phyloP scores from a whole-genome alignment of 2,329 filamentous ascomycete species.

The Nemania sp. region DNA sequence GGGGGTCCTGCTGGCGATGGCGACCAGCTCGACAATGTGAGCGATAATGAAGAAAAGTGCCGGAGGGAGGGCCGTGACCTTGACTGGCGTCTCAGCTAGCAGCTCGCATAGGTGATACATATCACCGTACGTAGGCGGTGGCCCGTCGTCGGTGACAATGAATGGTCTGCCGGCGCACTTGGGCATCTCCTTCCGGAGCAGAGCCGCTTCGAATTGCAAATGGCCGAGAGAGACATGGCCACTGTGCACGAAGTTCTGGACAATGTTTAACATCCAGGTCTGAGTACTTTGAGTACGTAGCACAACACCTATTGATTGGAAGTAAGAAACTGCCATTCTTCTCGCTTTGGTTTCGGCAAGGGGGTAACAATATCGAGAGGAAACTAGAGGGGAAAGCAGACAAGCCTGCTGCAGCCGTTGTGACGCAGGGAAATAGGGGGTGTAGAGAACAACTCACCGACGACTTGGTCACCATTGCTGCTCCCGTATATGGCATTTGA shows the following conservation, averaged over 20 bases:
- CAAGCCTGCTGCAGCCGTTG: neutral
- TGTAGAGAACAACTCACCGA: slow-evolving; percentile 35
- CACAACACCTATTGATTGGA: slow-evolving; percentile 17
- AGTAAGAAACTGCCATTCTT: neutral
- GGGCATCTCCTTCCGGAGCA: slow-evolving; percentile 46
- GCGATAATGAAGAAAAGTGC: slow-evolving; percentile 45
- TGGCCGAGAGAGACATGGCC: slow-evolving; percentile 60
- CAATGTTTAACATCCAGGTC: slow-evolving; percentile 50
- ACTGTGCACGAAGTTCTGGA: slow-evolving; percentile 56
- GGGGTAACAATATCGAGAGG: neutral
- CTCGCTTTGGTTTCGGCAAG: neutral
- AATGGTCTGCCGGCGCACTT: slow-evolving; percentile 52
- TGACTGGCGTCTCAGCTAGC: slow-evolving; percentile 41
- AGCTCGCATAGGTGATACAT: slow-evolving; percentile 44
- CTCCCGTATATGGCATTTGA: slow-evolving; percentile 47
- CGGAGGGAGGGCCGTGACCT: slow-evolving; percentile 42
- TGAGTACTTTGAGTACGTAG: slow-evolving; percentile 45
- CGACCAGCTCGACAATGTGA: slow-evolving; percentile 46
- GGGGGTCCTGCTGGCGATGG: slow-evolving; percentile 37
- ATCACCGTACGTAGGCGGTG: slow-evolving; percentile 48
- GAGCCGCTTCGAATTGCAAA: slow-evolving; percentile 55
- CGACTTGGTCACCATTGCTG: slow-evolving; percentile 47
- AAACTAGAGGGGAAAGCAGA: too few relatives aligned
- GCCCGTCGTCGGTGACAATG: slow-evolving; percentile 55
- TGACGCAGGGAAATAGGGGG: neutral